Base-by-base conservation (phyloP, 768 basidiomycete genomes). In the Tricholoma saponaceum region DNA sequence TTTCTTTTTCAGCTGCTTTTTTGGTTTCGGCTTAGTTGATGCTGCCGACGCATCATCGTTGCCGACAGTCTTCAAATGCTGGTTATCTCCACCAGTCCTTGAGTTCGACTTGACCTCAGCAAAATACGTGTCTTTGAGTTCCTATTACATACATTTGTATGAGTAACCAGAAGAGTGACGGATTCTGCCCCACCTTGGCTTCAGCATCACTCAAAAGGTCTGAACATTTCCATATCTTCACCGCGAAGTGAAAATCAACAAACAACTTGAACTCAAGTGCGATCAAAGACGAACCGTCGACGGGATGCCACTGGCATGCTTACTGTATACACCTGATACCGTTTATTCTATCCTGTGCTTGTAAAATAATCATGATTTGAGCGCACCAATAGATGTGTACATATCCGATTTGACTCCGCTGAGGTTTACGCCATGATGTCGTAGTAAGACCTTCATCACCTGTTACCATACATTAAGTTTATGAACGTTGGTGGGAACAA, bases 331-430 rank as follows among this genome's bases (percentile, higher is more conserved):
- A 1, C 85, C 87, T 84, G 35, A 23, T 22, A 4, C n/a, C 2
- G 12, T 47, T 14, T 20, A 3, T 18, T 60, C 12, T 30, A 51
- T 51, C 47, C 9, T 30, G 32, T 35, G 39, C 50, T 25, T 54
- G 14, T 49, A 20, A 23, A 16, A 18, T 13, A 18, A 18, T 23
- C 18, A 35, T 20, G 13, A 5, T 30, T n/a, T 28, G 14, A 5
- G 58, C 69, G 37, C 64, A 84, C 86, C 84, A 58, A 87, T 79
- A 0, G 60, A 44, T 2, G 89, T 89, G 63, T 90, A 90, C 47
- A 91, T 63, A 66, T 90, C 74, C 4, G 86, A 83, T 64, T 91
- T 91, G 13, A 89, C 89, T 7, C 87, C 87, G 61, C 76, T 81
- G 8, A 88, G 75, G 62, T 77, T 83, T 51, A 83, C 65, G 0